A percentile compares a stretch with the other conserved stretches of the same genome.
Evolutionary conservation across 345 rosid genomes (phyloP).

Genomic region (Brassica carinata): DNA sequence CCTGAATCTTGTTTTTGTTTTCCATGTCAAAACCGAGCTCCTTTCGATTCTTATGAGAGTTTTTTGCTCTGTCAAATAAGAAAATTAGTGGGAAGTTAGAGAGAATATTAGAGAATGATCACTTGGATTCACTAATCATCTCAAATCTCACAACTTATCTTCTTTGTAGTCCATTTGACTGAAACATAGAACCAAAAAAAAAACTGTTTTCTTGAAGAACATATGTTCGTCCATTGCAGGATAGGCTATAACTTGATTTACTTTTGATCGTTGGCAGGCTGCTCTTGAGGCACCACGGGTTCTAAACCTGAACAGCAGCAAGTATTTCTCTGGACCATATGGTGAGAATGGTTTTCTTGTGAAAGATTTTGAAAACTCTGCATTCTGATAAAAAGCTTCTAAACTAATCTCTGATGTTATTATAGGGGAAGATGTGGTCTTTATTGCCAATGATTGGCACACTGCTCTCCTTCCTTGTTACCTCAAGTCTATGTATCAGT

Average conservation of each 20-base stretch:
- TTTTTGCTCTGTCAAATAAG: background rate
- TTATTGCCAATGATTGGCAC: conserved; percentile 95
- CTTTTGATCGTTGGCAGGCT: conserved; percentile 55
- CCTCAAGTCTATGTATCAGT: conserved; percentile 66
- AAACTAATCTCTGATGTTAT: conserved; percentile 2
- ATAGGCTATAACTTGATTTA: conserved; percentile 4
- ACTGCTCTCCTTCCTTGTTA: conserved; percentile 91
- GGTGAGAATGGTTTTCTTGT: conserved; percentile 46
- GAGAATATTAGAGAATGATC: background rate
- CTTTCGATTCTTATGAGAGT: background rate
- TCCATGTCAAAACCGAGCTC: background rate
- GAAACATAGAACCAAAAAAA: background rate
- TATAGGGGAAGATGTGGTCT: conserved; percentile 84
- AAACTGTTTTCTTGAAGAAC: background rate
- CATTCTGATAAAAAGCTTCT: background rate
- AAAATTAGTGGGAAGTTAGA: background rate
- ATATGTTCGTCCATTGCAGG: background rate
- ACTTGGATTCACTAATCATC: background rate
- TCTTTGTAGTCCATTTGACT: conserved; percentile 2
- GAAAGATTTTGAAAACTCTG: background rate
- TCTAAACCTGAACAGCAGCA: conserved; percentile 61
- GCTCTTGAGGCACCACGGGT: conserved; percentile 90
- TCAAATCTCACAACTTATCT: background rate
- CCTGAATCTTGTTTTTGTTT: background rate
- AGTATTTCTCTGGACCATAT: conserved; percentile 82